Evolutionary conservation across 805 yeast genomes (phyloP).

Genomic region (Starmerella bombicola): DNA sequence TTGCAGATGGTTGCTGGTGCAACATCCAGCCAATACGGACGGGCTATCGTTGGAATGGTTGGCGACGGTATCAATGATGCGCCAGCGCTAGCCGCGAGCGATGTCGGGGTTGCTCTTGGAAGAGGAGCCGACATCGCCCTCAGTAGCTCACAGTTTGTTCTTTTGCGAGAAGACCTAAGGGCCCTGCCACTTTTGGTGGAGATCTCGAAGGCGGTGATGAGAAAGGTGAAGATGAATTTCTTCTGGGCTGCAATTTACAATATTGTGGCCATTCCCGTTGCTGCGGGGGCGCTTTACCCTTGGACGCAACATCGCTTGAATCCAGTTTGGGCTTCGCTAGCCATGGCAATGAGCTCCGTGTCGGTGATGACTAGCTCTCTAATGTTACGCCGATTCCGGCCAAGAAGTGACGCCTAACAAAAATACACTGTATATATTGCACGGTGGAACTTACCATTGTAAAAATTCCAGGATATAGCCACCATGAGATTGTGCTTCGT

Average conservation of each 20-base stretch:
- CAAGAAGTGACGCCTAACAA: too few relatives aligned
- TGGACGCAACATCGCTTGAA: constrained; percentile 57
- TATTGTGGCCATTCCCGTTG: constrained; percentile 75
- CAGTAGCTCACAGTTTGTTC: constrained; percentile 60
- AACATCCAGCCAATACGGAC: constrained; percentile 15
- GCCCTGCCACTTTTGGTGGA: constrained; percentile 48
- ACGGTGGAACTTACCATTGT: too few relatives aligned
- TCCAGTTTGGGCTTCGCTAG: constrained; percentile 79
- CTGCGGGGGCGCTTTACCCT: constrained; percentile 83
- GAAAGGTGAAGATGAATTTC: constrained; percentile 66
- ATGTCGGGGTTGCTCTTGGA: constrained; percentile 66
- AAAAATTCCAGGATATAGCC: too few relatives aligned
- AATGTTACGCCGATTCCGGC: constrained; percentile 43
- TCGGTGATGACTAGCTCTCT: constrained; percentile 78
- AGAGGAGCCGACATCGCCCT: constrained; percentile 67
- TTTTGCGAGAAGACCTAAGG: constrained; percentile 39
- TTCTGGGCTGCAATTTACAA: constrained; percentile 82
- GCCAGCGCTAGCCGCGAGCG: constrained; percentile 63
- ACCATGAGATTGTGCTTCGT: too few relatives aligned
- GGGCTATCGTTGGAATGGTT: constrained; percentile 54
- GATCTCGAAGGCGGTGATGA: constrained; percentile 57
- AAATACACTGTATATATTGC: too few relatives aligned
- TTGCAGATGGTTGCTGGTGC: constrained; percentile 36
- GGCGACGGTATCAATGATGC: constrained; percentile 82
- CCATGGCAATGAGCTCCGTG: constrained; percentile 88